Conservation (phyloP, 768 basidiomycete genomes). For the Naganishia vishniacii region DNA sequence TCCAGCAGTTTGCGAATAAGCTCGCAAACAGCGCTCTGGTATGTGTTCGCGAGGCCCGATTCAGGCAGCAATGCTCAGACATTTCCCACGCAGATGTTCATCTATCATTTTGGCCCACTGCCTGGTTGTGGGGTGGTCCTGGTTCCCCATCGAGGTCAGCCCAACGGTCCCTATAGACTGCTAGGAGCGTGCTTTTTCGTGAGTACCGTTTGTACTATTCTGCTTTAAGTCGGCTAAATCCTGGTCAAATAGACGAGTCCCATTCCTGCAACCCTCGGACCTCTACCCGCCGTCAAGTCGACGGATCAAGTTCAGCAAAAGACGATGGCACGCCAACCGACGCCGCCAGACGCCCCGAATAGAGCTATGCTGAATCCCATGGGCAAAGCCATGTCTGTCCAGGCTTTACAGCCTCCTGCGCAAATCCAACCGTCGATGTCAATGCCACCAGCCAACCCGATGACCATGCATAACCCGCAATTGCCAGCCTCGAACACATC, state of each 20-base stretch:
- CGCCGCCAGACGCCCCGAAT: neutral
- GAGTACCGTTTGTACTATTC: neutral
- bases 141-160: slow-evolving; percentile 5
- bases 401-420: slow-evolving; percentile 2
- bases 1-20: slow-evolving; percentile 20
- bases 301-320: neutral
- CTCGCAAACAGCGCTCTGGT: slow-evolving; percentile 23
- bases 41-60: neutral
- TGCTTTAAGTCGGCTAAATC: too few relatives aligned
- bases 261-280: slow-evolving; percentile 5
- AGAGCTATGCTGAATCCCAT: neutral
- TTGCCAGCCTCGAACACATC: neutral
- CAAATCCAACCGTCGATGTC: slow-evolving; percentile 3
- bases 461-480: neutral
- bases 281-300: slow-evolving; percentile 4
- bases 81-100: slow-evolving; percentile 21
- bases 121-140: slow-evolving; percentile 16
- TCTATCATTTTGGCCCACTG: slow-evolving; percentile 17
- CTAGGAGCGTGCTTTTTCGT: slow-evolving; percentile 26
- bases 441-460: neutral
- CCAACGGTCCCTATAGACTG: slow-evolving; percentile 6
- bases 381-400: neutral
- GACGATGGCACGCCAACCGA: neutral
- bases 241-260: neutral
- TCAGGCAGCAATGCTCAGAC: neutral